Percentiles rank a stretch among this genome's conserved stretches.
Conservation (phyloP, 768 basidiomycete species). For the Daedaleopsis nitida region DNA sequence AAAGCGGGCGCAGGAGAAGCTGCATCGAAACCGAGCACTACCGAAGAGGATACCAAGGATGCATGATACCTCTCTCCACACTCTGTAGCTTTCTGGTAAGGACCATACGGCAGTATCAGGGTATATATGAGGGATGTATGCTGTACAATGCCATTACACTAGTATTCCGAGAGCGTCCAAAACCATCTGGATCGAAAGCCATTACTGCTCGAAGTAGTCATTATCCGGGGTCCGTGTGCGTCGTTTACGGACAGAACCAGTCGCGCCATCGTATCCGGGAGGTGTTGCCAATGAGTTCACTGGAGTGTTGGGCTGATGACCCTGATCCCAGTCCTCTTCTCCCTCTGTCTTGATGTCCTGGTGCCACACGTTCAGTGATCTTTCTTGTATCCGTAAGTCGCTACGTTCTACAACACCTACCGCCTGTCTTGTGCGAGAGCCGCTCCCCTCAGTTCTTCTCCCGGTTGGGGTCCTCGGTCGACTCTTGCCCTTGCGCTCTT, state of each 20-base stretch:
- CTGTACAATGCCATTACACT: not conserved
- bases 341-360: conserved; percentile 11
- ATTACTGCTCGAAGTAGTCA: conserved; percentile 3
- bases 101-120: too few relatives aligned
- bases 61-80: not conserved
- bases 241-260: not conserved
- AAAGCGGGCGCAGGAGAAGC: not conserved
- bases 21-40: not conserved
- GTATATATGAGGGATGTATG: not conserved
- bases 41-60: not conserved
- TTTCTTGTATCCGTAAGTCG: not conserved
- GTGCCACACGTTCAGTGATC: not conserved
- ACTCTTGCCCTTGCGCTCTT: not conserved
- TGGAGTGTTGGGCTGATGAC: not conserved
- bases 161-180: not conserved
- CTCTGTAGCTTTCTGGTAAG: not conserved
- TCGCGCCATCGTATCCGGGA: not conserved
- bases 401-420: not conserved
- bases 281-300: not conserved
- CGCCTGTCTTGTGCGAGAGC: conserved; percentile 3
- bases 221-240: not conserved
- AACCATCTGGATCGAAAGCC: not conserved
- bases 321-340: conserved; percentile 1
- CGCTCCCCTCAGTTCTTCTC: conserved; percentile 5
- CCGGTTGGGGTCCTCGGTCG: conserved; percentile 1